These are phyloP conservation scores for Adansonia digitata DNA, from an alignment of 345 rosid species.

Conservation along the genomic window DNA sequence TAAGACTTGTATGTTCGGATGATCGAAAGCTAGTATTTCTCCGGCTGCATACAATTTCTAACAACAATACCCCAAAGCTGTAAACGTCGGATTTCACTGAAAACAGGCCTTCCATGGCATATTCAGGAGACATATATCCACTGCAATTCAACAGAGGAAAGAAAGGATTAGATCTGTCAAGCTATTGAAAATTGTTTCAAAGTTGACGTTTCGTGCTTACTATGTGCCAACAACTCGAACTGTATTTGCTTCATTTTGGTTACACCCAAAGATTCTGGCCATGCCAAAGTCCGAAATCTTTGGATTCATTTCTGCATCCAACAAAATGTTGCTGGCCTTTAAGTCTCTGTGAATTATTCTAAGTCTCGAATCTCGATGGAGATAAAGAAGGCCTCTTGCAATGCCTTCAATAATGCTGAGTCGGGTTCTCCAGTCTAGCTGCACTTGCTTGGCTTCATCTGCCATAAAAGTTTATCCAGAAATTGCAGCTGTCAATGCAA, in stretches of 20 bases:
- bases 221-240: slow-evolving; percentile 60
- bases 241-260: slow-evolving; percentile 52
- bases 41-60: slow-evolving; percentile 56
- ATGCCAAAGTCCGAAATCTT: slow-evolving; percentile 73
- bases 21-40: slow-evolving; percentile 46
- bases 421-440: slow-evolving; percentile 51
- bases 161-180: background rate
- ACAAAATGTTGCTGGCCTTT: slow-evolving; percentile 62
- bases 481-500: background rate
- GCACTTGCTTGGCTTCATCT: slow-evolving; percentile 41
- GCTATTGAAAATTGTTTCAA: background rate
- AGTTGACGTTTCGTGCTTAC: slow-evolving; percentile 25
- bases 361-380: slow-evolving; percentile 65
- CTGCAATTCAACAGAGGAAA: slow-evolving; percentile 31
- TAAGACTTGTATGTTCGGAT: slow-evolving; percentile 37
- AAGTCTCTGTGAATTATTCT: slow-evolving; percentile 68
- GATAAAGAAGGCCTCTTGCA: slow-evolving; percentile 71
- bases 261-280: slow-evolving; percentile 57
- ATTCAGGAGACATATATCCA: slow-evolving; percentile 77
- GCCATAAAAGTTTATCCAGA: slow-evolving; percentile 2
- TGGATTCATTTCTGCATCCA: slow-evolving; percentile 71
- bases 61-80: slow-evolving; percentile 62
- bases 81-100: slow-evolving; percentile 66
- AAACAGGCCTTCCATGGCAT: slow-evolving; percentile 69
- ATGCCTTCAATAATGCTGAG: slow-evolving; percentile 60